These are phyloP conservation scores for Zoysia pacifica DNA, from an alignment of 176 grass and related monocot genomes.

Conservation along the genomic window DNA sequence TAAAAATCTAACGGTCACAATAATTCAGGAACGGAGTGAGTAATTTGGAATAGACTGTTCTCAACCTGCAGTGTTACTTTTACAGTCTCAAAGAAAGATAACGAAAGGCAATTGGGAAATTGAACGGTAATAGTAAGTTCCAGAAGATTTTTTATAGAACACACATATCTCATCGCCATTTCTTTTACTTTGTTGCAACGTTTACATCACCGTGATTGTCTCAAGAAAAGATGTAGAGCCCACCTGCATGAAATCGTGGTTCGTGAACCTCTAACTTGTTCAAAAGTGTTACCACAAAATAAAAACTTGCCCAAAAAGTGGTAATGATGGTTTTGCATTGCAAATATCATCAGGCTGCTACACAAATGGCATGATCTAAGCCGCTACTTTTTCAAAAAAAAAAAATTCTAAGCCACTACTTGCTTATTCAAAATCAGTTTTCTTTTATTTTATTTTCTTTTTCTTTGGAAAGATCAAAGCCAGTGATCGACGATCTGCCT, in stretches of 20 bases:
- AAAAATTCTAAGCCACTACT: neutral
- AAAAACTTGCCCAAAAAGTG: neutral
- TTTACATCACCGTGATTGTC: no score
- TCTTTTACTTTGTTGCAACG: neutral
- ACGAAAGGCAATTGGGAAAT: neutral
- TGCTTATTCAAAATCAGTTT: neutral
- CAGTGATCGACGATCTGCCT: neutral
- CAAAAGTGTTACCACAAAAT: neutral
- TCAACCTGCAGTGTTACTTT: neutral
- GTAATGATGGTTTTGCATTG: neutral
- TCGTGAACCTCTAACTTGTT: no score
- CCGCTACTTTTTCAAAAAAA: no score
- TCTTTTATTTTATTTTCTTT: neutral
- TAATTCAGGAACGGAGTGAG: no score
- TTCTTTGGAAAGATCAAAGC: neutral
- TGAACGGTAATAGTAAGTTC: neutral
- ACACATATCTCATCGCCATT: neutral
- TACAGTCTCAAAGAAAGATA: neutral
- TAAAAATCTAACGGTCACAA: no score
- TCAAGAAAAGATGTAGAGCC: neutral
- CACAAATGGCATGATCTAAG: neutral
- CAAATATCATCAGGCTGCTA: constrained; percentile 19
- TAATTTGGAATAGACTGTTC: neutral
- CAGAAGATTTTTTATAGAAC: neutral
- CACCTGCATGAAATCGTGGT: neutral